Evolutionary conservation across 208 protist species (phyloP), one percentile per base, ranked within the genome.

Genomic region (Acanthamoeba pearcei): DNA sequence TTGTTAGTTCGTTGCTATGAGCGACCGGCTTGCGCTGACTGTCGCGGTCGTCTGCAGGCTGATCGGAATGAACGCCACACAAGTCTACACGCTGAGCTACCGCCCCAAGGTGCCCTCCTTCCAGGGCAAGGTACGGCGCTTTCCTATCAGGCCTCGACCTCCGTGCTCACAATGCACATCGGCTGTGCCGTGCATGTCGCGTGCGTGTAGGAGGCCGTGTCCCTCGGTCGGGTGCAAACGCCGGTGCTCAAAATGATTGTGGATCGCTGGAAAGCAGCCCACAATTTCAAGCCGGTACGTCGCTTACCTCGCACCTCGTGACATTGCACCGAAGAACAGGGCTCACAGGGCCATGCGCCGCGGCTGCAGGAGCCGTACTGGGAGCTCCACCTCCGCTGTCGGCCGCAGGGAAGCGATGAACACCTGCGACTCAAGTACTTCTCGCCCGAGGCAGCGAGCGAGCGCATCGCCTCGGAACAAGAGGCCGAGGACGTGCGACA

Each of bases 1-100:
- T 38, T 38, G 38, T 38, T 38, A 2, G 42, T 10, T 49, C 42
- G 42, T 49, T 49, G 42, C 42, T 49, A 49, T 49, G 42, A 74
- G 29, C 8, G 66, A 4, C 29, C 66, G 9, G 2, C 29, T 74
- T 5, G 53, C 53, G 60, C 60, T 66, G 0, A 66, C 60, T n/a
- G 22, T 66, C 6, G 13, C 15, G 5, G 3, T 10, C 22, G 72
- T 32, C 1, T 51, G 42, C 19, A 93, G 89, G 91, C 49, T 94
- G 29, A 78, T 85, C 12, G 91, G 91, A 42, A 94, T 94, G 72
- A 94, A 94, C 19, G 91, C 91, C 49, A 94, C 91, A 0, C 91
- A 94, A 62, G 91, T 70, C 64, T 94, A 94, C 72, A 94, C 91
- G 29, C 72, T 94, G 4, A 83, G 64, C 70, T 94, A 94, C 49